phyloP scores from a whole-genome alignment of 1,139 yeast species.

The Yamadazyma pseudoaaseri region DNA sequence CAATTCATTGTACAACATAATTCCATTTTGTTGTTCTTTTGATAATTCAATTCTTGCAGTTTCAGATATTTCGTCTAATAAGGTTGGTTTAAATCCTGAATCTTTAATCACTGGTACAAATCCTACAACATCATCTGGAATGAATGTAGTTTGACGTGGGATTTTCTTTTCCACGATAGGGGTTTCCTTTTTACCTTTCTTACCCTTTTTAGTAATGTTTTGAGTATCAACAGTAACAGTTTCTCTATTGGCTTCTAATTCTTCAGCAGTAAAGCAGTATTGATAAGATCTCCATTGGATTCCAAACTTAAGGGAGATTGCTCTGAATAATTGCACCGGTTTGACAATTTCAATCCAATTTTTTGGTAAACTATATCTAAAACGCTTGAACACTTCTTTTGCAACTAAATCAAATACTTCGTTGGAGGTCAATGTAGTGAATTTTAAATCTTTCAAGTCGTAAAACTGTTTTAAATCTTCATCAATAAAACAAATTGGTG shows the following conservation, averaged over 20 bases:
- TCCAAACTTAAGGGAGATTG: constrained; percentile 76
- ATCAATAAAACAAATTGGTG: constrained; percentile 46
- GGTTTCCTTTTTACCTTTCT: constrained; percentile 32
- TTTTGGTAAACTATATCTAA: constrained; percentile 55
- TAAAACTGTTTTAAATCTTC: constrained; percentile 44
- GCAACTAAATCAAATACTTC: constrained; percentile 44
- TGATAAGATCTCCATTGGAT: constrained; percentile 73
- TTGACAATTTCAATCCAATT: constrained; percentile 44
- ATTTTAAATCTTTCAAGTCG: constrained; percentile 40
- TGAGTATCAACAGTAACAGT: constrained; percentile 14
- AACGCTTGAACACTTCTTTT: constrained; percentile 56
- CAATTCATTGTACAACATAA: constrained; percentile 65
- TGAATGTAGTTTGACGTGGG: constrained; percentile 43
- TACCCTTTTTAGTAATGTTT: constrained; percentile 20
- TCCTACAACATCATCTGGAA: constrained; percentile 61
- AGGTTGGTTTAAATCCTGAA: constrained; percentile 61
- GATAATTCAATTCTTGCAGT: constrained; percentile 57
- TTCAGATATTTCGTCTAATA: constrained; percentile 79
- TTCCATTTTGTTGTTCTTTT: constrained; percentile 48
- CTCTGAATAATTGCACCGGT: constrained; percentile 59
- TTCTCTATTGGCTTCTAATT: constrained; percentile 34
- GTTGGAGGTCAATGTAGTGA: constrained; percentile 44
- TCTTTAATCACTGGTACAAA: constrained; percentile 76
- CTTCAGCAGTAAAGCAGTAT: constrained; percentile 49
- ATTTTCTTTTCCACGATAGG: constrained; percentile 21